Evolutionary conservation across 495 filamentous ascomycete species (phyloP), one percentile per base, ranked within the genome.

Genomic region (Lindgomyces ingoldianus): DNA sequence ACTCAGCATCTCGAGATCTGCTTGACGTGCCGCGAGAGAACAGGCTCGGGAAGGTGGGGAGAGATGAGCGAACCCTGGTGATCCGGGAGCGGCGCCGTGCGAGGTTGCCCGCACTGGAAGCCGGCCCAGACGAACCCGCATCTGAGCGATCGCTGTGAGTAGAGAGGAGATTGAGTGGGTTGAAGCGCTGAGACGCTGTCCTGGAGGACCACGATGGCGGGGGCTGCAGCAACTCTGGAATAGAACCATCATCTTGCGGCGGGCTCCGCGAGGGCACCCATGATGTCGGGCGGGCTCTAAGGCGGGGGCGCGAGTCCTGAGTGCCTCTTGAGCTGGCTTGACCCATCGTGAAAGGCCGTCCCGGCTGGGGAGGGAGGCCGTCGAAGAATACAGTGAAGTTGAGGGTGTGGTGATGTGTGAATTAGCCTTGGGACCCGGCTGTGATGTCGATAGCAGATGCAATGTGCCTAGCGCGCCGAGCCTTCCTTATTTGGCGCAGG

Each of bases 261-360:
- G 29, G 22, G 44, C 46, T 46, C 49, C 48, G 57, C 41, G 63
- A 44, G 39, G 54, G 57, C 46, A 50, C 58, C 68, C 68, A 70
- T 29, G 63, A 70, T 12, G 53, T 26, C 11, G 68, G 63, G 59
- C 68, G 68, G 26, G 18, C 25, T 18, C 64, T 26, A 25, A 12
- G 24, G 44, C 61, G 53, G 9, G 55, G 25, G 16, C 60, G 54
- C 16, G 54, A n/a, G 55, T 60, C 58, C 8, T 62, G n/a, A 47
- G 53, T 10, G 54, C 68, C 68, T 63, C 63, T 52, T 9, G 68
- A 70, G 63, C 41, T 67, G 52, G 59, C 63, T 58, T 70, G 63
- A 18, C 68, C 68, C 68, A 70, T 70, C 30, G 6, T 49, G 18
- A 9, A 33, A 49, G 46, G 54, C 42, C 59, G 8, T 12, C 57